These are phyloP conservation scores for Rhynchosporium agropyri DNA, from an alignment of 2,329 filamentous ascomycete genomes.

Conservation along the genomic window DNA sequence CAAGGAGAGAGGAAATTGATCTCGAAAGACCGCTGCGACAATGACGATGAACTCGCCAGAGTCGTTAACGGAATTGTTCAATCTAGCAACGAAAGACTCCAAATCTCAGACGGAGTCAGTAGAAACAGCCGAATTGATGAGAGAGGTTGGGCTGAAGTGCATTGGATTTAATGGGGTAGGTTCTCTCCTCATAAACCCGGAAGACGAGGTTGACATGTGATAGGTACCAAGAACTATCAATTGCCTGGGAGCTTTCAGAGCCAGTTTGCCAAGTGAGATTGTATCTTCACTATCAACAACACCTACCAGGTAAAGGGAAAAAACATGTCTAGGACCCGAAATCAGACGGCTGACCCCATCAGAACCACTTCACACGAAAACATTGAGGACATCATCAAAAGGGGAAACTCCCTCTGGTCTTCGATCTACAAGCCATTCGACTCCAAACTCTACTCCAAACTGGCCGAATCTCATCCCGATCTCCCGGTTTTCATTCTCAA, in stretches of 20 bases:
- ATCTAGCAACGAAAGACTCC: constrained; percentile 23
- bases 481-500: constrained; percentile 78
- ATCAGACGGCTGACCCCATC: not conserved
- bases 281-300: constrained; percentile 54
- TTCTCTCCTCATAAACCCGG: constrained; percentile 41
- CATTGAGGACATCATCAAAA: constrained; percentile 54
- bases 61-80: constrained; percentile 62
- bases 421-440: constrained; percentile 77
- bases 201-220: constrained; percentile 54
- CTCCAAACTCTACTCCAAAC: constrained; percentile 68
- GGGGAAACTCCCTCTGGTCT: constrained; percentile 72
- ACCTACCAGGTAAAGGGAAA: constrained; percentile 49
- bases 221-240: constrained; percentile 80
- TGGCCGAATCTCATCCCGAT: constrained; percentile 78
- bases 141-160: constrained; percentile 75
- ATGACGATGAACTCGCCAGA: constrained; percentile 87
- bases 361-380: constrained; percentile 46
- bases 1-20: constrained; percentile 18
- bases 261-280: constrained; percentile 61
- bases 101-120: constrained; percentile 44
- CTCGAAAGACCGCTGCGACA: constrained; percentile 69
- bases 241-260: constrained; percentile 72
- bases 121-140: constrained; percentile 65
- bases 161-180: constrained; percentile 72
- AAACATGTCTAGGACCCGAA: not conserved